A percentile compares a stretch with the other conserved stretches of the same genome.
Conservation (phyloP, 805 yeast species). For the Lipomyces yamanashiensis region DNA sequence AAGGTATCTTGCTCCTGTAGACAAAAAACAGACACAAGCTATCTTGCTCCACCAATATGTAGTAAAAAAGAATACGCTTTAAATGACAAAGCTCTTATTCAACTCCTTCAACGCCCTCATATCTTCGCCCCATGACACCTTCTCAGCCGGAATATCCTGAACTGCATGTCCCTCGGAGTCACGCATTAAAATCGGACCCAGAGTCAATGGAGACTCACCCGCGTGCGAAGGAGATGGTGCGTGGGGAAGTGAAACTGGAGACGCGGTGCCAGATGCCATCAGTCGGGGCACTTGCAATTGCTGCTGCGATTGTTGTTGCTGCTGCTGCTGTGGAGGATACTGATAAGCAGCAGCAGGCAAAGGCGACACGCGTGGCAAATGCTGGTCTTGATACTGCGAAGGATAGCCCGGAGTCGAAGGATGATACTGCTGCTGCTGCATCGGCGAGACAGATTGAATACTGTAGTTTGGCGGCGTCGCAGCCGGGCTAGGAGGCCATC, state of each 20-base stretch:
- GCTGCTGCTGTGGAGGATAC: constrained; percentile 8
- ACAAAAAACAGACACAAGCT: too few species aligned
- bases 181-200: background rate
- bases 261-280: constrained; percentile 7
- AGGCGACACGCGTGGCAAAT: background rate
- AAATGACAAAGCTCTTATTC: constrained; percentile 38
- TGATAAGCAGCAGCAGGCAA: background rate
- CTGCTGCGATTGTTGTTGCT: constrained; percentile 15
- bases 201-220: background rate
- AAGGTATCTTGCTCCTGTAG: too few species aligned
- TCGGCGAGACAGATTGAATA: constrained; percentile 12
- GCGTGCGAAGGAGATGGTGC: background rate
- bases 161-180: constrained; percentile 18
- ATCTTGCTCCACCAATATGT: background rate
- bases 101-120: constrained; percentile 42
- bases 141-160: constrained; percentile 40
- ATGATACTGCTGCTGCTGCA: constrained; percentile 13
- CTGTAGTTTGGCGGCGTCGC: constrained; percentile 47
- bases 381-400: constrained; percentile 9
- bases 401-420: constrained; percentile 1
- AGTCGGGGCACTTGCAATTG: constrained; percentile 23
- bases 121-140: constrained; percentile 43
- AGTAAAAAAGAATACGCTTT: background rate
- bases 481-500: constrained; percentile 56
- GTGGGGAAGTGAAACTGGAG: background rate